These are phyloP conservation scores for Trichoderma oligosporum DNA, from an alignment of 2,329 filamentous ascomycete genomes.

Conservation along the genomic window DNA sequence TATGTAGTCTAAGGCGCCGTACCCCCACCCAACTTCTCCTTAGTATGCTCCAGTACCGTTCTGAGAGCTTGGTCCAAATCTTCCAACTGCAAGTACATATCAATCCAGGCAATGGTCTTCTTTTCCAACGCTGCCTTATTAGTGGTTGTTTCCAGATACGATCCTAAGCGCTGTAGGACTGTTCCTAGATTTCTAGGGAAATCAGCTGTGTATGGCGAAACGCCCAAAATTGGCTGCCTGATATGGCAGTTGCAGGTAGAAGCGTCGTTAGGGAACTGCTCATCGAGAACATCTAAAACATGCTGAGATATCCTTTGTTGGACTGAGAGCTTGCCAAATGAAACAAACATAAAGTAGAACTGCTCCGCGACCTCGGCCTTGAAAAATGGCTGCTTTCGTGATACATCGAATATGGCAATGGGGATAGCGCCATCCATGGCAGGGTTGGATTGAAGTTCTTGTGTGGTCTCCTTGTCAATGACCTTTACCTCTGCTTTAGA, in stretches of 20 bases:
- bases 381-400: constrained; percentile 72
- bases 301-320: constrained; percentile 66
- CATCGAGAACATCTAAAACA: constrained; percentile 62
- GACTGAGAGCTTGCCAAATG: constrained; percentile 64
- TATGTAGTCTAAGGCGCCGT: not conserved
- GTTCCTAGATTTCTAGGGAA: constrained; percentile 70
- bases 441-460: constrained; percentile 67
- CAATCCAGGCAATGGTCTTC: constrained; percentile 54
- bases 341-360: constrained; percentile 77
- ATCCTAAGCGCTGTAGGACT: constrained; percentile 60
- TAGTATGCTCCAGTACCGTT: constrained; percentile 53
- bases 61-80: constrained; percentile 54
- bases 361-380: constrained; percentile 61
- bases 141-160: constrained; percentile 41
- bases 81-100: constrained; percentile 46
- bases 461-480: constrained; percentile 44
- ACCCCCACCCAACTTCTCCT: constrained; percentile 28
- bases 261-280: constrained; percentile 56
- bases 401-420: constrained; percentile 83
- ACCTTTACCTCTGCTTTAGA: constrained; percentile 41
- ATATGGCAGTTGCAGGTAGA: constrained; percentile 68
- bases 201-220: constrained; percentile 59
- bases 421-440: constrained; percentile 92
- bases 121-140: constrained; percentile 44
- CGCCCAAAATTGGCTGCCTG: constrained; percentile 63